phyloP scores from a whole-genome alignment of 1,284 basidiomycete species.

The Nidula niveotomentosa region DNA sequence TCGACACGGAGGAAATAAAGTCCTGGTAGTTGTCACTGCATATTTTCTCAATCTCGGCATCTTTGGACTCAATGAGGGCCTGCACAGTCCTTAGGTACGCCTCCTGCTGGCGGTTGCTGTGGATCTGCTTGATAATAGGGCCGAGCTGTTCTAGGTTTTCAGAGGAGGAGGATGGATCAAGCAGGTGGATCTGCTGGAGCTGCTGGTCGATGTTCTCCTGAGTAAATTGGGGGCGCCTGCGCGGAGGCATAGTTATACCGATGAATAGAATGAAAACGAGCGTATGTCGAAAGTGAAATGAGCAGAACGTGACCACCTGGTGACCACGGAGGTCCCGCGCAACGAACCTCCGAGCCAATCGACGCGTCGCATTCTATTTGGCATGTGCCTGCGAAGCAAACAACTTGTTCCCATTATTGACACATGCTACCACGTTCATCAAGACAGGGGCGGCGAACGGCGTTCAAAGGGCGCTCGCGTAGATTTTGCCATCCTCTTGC shows the following conservation, averaged over 20 bases:
- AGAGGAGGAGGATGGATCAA: slow-evolving; percentile 81
- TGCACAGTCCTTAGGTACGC: slow-evolving; percentile 87
- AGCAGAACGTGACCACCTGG: slow-evolving; percentile 2
- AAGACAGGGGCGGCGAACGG: too few relatives aligned
- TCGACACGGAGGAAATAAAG: slow-evolving; percentile 95
- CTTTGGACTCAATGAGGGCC: slow-evolving; percentile 89
- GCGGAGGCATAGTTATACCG: slow-evolving; percentile 62
- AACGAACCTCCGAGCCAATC: slow-evolving; percentile 9
- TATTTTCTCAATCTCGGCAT: slow-evolving; percentile 94
- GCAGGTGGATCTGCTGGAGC: slow-evolving; percentile 83
- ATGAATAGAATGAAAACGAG: slow-evolving; percentile 6
- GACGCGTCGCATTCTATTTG: slow-evolving; percentile 18
- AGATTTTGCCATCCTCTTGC: too few relatives aligned
- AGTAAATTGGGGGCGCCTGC: slow-evolving; percentile 71
- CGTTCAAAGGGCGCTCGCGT: too few relatives aligned
- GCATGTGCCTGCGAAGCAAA: not conserved
- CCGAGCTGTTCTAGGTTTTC: slow-evolving; percentile 94
- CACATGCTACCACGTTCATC: too few relatives aligned
- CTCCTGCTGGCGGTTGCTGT: slow-evolving; percentile 89
- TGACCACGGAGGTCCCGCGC: slow-evolving; percentile 8
- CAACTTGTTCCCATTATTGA: not conserved
- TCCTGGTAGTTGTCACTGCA: slow-evolving; percentile 98
- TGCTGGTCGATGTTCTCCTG: slow-evolving; percentile 83
- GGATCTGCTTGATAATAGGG: slow-evolving; percentile 91
- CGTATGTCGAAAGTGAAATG: slow-evolving; percentile 4